A percentile compares a stretch with the other conserved stretches of the same genome.
phyloP scores from a whole-genome alignment of 2,329 filamentous ascomycete genomes.

The Bipolaris gigantea region DNA sequence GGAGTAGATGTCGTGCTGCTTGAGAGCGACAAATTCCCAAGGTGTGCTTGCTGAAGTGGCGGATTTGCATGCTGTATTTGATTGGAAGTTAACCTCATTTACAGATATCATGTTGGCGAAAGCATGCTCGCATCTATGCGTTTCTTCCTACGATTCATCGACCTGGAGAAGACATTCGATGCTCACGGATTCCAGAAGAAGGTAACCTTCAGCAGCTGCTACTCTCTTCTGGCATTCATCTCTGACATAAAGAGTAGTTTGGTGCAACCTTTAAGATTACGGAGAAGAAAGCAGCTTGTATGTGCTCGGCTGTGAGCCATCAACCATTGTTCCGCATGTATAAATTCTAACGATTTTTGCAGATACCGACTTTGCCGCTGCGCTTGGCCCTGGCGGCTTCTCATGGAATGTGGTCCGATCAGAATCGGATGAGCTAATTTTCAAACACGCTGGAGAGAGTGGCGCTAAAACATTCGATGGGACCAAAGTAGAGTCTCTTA shows the following conservation, averaged over 20 bases:
- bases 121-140: constrained; percentile 21
- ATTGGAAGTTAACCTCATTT: too few relatives aligned
- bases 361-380: constrained; percentile 31
- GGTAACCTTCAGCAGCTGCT: constrained; percentile 1
- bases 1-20: constrained; percentile 51
- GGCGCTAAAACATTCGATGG: constrained; percentile 22
- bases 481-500: neutral
- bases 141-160: constrained; percentile 17
- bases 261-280: constrained; percentile 17
- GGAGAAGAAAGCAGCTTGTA: constrained; percentile 12
- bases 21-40: constrained; percentile 45
- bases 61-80: neutral
- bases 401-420: constrained; percentile 38
- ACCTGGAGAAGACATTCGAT: constrained; percentile 17
- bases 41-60: neutral
- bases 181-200: constrained; percentile 18
- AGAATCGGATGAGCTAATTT: constrained; percentile 34
- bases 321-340: too few relatives aligned
- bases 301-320: neutral
- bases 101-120: constrained; percentile 8
- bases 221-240: neutral
- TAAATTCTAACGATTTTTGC: neutral
- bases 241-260: neutral
- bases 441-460: constrained; percentile 29
- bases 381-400: constrained; percentile 20